These are phyloP conservation scores for Phanerodontia chrysosporium DNA, from an alignment of 768 basidiomycete genomes.

Conservation along the genomic window DNA sequence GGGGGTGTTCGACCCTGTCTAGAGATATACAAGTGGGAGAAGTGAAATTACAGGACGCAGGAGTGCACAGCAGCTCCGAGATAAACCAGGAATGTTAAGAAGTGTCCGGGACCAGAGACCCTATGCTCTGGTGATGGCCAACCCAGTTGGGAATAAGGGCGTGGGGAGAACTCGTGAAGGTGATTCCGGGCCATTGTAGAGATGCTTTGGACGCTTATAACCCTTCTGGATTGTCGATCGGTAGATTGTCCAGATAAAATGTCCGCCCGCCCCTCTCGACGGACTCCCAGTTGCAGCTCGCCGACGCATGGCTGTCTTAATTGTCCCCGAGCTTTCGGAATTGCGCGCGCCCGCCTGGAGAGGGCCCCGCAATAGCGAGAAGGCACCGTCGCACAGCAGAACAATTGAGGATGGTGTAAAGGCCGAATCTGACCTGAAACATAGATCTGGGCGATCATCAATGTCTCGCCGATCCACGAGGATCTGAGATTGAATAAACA, in stretches of 20 bases:
- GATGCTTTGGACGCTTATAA: constrained; percentile 12
- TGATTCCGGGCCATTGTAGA: constrained; percentile 3
- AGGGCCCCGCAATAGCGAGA: not conserved
- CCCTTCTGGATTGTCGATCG: constrained; percentile 12
- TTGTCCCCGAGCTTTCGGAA: constrained; percentile 5
- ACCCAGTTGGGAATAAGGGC: constrained; percentile 13
- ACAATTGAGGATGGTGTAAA: constrained; percentile 14
- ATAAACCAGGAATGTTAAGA: constrained; percentile 6
- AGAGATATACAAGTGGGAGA: constrained; percentile 5
- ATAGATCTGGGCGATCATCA: constrained; percentile 11
- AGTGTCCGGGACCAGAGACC: constrained; percentile 12
- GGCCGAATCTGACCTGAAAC: constrained; percentile 11
- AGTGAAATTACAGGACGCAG: not conserved
- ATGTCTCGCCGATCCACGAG: not conserved
- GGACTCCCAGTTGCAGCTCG: not conserved
- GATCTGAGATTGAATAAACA: constrained; percentile 4
- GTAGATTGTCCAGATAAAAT: constrained; percentile 7
- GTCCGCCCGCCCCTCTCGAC: not conserved
- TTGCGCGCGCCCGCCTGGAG: not conserved
- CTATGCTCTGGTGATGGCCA: constrained; percentile 15
- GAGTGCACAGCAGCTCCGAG: constrained; percentile 15
- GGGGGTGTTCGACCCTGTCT: not conserved
- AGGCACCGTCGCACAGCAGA: not conserved
- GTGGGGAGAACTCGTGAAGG: constrained; percentile 10
- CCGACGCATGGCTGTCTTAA: not conserved